These are phyloP conservation scores for Marasmius oreades DNA, from an alignment of 1,284 basidiomycete species.

Conservation along the genomic window DNA sequence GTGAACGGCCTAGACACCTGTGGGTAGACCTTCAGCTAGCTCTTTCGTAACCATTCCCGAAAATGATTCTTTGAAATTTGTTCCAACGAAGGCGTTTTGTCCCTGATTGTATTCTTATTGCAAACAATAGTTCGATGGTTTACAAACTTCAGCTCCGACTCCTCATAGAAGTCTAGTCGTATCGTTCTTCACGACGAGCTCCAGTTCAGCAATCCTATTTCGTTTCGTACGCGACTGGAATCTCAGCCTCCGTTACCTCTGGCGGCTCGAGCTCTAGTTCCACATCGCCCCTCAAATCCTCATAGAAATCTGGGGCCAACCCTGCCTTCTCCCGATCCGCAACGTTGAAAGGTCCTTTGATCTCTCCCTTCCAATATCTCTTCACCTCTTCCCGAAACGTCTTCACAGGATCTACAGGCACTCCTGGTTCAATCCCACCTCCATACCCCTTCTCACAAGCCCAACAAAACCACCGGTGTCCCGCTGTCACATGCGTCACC, in stretches of 20 bases:
- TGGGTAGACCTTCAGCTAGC: too few species aligned
- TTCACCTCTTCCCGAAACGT: constrained; percentile 77
- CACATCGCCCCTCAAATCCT: constrained; percentile 66
- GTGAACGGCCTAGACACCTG: too few species aligned
- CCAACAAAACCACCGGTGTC: constrained; percentile 85
- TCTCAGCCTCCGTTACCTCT: not conserved
- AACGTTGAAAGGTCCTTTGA: constrained; percentile 85
- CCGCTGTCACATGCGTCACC: constrained; percentile 80
- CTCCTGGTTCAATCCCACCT: constrained; percentile 23
- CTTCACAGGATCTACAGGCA: constrained; percentile 56
- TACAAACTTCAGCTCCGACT: too few species aligned
- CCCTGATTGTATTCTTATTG: too few species aligned
- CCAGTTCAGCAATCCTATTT: not conserved
- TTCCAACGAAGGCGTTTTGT: too few species aligned
- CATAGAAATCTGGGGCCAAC: constrained; percentile 68
- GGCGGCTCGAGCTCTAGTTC: constrained; percentile 10
- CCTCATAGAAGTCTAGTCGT: too few species aligned
- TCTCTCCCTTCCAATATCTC: constrained; percentile 72
- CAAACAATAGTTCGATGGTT: too few species aligned
- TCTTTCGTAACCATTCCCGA: too few species aligned
- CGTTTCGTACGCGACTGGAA: not conserved
- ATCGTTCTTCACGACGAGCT: too few species aligned
- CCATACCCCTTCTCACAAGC: constrained; percentile 48
- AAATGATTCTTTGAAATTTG: too few species aligned
- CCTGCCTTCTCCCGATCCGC: constrained; percentile 75